Base-by-base conservation (phyloP, 2,329 filamentous ascomycete genomes). In the Fusarium vanettenii region DNA sequence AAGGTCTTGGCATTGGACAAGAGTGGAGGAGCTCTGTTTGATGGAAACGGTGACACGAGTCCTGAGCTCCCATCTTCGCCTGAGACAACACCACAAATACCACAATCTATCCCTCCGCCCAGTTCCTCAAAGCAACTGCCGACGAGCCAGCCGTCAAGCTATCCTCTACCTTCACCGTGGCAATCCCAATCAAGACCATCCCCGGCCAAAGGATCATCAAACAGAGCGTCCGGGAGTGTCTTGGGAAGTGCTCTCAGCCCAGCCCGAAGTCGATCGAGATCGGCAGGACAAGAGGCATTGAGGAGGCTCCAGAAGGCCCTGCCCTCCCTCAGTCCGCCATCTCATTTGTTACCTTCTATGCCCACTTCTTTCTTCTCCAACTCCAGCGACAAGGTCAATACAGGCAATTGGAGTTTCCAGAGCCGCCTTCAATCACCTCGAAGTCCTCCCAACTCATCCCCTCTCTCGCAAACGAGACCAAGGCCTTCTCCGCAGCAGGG, bases 231-330 rank as follows among this genome's bases (percentile, higher is more conserved):
- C 20, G 79, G 79, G 22, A 76, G 81, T 13, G 71, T 81, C 11
- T 80, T 90, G 33, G 83, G 86, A 13, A 81, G 83, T 5, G 86
- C 88, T 3, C 86, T 90, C 64, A 82, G 83, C n/a, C 83, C 84
- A 20, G 82, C 81, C 10, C 84, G 88, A 60, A 85, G 86, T 52
- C 82, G 90, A 22, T 88, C 90, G 20, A 85, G 86, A 18, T 92
- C 90, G 2, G 86, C 86, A 4, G 87, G 90, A 16, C 85, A 89
- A 37, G 90, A 91, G 64, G 87, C 89, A 6, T 79, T 92, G 29
- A 90, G 86, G 79, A 88, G 85, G 72, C 79, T 92, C 50, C 88
- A 88, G 50, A 90, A 88, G 70, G 89, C 86, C 1, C 79, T 92
- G 10, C 89, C 90, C 2, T 91, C 89, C 7, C 83, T 90, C 37